Percentiles rank a stretch among this genome's conserved stretches.
phyloP scores from a whole-genome alignment of 192 early-diverging fungal genomes.

The Backusella morwellensis region DNA sequence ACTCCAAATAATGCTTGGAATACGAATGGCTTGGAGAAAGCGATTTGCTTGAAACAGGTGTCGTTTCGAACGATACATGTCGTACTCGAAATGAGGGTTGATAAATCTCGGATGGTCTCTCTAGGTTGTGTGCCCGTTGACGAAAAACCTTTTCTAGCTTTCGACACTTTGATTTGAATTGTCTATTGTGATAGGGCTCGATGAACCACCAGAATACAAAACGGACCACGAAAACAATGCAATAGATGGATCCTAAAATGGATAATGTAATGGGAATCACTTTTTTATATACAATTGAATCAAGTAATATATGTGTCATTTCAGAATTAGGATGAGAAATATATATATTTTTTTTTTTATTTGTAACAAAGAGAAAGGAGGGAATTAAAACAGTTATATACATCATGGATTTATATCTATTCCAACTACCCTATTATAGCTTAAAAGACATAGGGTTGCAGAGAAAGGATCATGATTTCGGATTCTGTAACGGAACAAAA shows the following conservation, averaged over 20 bases:
- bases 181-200: not conserved
- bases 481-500: not conserved
- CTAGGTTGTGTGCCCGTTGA: not conserved
- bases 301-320: not conserved
- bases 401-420: not conserved
- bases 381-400: not conserved
- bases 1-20: not conserved
- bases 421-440: not conserved
- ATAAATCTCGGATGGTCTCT: not conserved
- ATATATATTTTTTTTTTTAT: too few species aligned
- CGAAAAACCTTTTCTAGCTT: not conserved
- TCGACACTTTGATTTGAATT: not conserved
- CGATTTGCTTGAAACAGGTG: not conserved
- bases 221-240: not conserved
- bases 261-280: not conserved
- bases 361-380: not conserved
- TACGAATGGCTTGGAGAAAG: not conserved
- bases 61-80: not conserved
- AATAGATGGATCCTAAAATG: not conserved
- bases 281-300: not conserved
- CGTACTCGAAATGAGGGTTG: not conserved
- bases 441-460: not conserved
- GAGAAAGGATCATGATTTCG: not conserved
- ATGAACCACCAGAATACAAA: not conserved
- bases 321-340: not conserved